Percentiles rank a stretch among this genome's conserved stretches.
phyloP scores from a whole-genome alignment of 768 basidiomycete genomes.

The Rhizopogon rudus region DNA sequence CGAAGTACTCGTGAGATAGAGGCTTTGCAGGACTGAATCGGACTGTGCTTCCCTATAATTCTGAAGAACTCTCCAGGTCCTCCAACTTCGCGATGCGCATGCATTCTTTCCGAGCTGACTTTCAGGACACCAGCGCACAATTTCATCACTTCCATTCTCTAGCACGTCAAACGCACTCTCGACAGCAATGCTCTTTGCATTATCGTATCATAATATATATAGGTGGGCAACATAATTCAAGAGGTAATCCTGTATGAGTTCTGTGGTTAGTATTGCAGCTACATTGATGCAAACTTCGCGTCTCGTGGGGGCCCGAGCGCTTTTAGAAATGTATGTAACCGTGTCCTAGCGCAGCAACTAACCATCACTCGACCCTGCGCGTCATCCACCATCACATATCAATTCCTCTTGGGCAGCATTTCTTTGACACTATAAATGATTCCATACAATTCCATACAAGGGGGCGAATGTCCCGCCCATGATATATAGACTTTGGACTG shows the following conservation, averaged over 20 bases:
- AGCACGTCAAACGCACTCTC: conserved; percentile 80
- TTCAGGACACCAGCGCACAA: conserved; percentile 26
- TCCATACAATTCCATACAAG: conserved; percentile 57
- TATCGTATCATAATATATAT: conserved; percentile 77
- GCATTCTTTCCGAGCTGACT: too few relatives aligned
- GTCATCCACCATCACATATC: conserved; percentile 82
- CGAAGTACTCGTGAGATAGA: too few relatives aligned
- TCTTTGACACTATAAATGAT: conserved; percentile 62
- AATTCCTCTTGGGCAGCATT: conserved; percentile 56
- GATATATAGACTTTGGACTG: conserved; percentile 86
- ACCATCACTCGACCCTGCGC: conserved; percentile 79
- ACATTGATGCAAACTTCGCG: conserved; percentile 31
- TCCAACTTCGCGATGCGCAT: too few relatives aligned
- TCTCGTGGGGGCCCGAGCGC: conserved; percentile 83
- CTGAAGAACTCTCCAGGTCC: too few relatives aligned
- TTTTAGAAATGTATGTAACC: conserved; percentile 93
- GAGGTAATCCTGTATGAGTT: conserved; percentile 74
- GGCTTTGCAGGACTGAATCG: too few relatives aligned
- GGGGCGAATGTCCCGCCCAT: conserved; percentile 96
- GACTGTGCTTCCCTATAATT: too few relatives aligned
- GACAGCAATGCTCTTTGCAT: conserved; percentile 63
- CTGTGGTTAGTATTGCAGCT: conserved; percentile 77
- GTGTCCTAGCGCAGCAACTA: conserved; percentile 46
- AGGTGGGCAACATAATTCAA: conserved; percentile 88
- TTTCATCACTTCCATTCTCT: conserved; percentile 55